Evolutionary conservation across 345 rosid genomes (phyloP), one percentile per base, ranked within the genome.

Genomic region (Lenwebbia sp.): DNA sequence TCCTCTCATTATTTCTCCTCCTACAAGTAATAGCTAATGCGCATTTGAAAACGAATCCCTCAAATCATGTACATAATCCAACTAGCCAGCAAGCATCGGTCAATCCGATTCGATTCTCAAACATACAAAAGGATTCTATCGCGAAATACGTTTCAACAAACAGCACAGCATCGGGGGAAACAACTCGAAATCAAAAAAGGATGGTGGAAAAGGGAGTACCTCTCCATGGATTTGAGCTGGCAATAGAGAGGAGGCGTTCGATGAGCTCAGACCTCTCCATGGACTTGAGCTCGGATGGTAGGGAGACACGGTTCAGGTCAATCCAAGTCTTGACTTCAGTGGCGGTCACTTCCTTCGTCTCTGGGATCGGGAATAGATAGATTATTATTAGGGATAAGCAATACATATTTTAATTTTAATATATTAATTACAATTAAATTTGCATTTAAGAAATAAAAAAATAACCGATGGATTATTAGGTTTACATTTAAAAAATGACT

Each of bases 211-310:
- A 25, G 41, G 76, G 76, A 37, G 41, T 30, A 65, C 76, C 76
- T 65, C 76, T 33, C 76, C 76, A 30, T 37, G 82, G 60, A 89
- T 86, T 82, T 92, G 94, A 86, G 88, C 85, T 23, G 95, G 93
- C 52, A 40, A 97, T 94, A 6, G 99, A 94, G 75, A 97, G 95
- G 65, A 96, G 95, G 50, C 96, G 94, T 49, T 91, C 93, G 49
- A 97, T 91, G 92, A 97, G 92, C 74, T 97, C 96, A 37, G 94
- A 50, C 10, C 97, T 96, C 83, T 96, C 92, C 94, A 93, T 97
- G 84, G 94, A 92, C 33, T 94, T 94, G 87, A 97, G 96, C 78
- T 94, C 99, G 13, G 96, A 82, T 1, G 96, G 98, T 13, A 97
- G 88, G n/a, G 93, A 92, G 49, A 86, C 84, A 76, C 85, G 90